Conservation (phyloP, 2,329 filamentous ascomycete species). For the Pseudodiploospora longispora region DNA sequence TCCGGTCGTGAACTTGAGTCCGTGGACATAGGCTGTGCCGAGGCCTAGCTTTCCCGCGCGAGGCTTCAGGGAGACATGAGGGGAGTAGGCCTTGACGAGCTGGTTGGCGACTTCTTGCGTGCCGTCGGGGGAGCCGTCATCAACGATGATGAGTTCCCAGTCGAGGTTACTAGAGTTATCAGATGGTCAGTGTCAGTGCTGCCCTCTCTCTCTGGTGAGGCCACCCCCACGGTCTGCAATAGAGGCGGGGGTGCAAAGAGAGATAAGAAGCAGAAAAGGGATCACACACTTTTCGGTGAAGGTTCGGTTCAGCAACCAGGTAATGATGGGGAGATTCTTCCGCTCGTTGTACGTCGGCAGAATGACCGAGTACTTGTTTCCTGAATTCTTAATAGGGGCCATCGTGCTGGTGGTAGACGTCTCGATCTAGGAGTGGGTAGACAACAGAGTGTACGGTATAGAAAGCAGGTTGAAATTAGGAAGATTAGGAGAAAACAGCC, state of each 20-base stretch:
- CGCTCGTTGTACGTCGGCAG: slow-evolving; percentile 98
- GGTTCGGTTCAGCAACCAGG: slow-evolving; percentile 86
- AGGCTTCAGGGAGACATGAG: slow-evolving; percentile 74
- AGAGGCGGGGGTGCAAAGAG: neutral
- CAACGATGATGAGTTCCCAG: slow-evolving; percentile 96
- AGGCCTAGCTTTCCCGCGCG: slow-evolving; percentile 95
- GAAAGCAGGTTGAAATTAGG: neutral
- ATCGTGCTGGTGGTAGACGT: slow-evolving; percentile 27
- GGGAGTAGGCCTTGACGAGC: slow-evolving; percentile 75
- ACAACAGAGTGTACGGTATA: neutral
- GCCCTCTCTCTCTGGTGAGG: no score
- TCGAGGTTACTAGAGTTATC: slow-evolving; percentile 63
- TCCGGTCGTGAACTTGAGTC: slow-evolving; percentile 79
- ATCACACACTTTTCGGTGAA: slow-evolving; percentile 72
- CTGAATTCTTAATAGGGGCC: slow-evolving; percentile 35
- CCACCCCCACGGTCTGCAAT: no score
- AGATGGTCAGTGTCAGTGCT: slow-evolving; percentile 1
- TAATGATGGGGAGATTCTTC: slow-evolving; percentile 90
- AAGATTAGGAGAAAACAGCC: neutral
- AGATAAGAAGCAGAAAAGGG: slow-evolving; percentile 1
- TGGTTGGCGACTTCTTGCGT: slow-evolving; percentile 87
- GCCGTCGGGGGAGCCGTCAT: slow-evolving; percentile 94
- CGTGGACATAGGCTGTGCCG: slow-evolving; percentile 92
- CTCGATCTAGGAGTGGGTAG: no score
- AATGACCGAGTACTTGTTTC: slow-evolving; percentile 90